Evolutionary conservation across 2,329 filamentous ascomycete species (phyloP).

Genomic region (Zasmidium angulare): DNA sequence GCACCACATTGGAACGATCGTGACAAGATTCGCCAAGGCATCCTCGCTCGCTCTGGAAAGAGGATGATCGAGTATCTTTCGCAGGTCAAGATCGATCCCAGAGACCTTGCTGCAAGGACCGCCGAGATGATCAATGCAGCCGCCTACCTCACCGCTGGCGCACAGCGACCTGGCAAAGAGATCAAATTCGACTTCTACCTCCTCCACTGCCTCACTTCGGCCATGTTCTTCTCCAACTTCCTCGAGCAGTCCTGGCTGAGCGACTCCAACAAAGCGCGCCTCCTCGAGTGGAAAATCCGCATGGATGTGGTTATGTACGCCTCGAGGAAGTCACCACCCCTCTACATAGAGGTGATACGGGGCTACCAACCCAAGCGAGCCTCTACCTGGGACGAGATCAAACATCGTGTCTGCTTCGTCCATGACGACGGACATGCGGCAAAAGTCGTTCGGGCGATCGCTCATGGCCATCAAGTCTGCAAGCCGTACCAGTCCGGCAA

Average conservation of each 20-base stretch:
- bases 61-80: slow-evolving; percentile 63
- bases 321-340: slow-evolving; percentile 62
- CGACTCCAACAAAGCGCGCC: slow-evolving; percentile 59
- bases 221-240: slow-evolving; percentile 71
- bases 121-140: slow-evolving; percentile 70
- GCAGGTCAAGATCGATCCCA: slow-evolving; percentile 51
- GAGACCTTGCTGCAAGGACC: slow-evolving; percentile 57
- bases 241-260: slow-evolving; percentile 62
- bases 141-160: slow-evolving; percentile 58
- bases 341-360: slow-evolving; percentile 60
- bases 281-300: slow-evolving; percentile 81
- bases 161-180: slow-evolving; percentile 63
- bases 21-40: slow-evolving; percentile 68
- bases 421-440: slow-evolving; percentile 78
- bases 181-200: slow-evolving; percentile 80
- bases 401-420: slow-evolving; percentile 46
- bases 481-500: slow-evolving; percentile 47
- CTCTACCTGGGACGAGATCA: slow-evolving; percentile 45
- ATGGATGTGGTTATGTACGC: slow-evolving; percentile 73
- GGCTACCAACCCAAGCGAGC: slow-evolving; percentile 57
- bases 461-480: slow-evolving; percentile 59
- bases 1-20: slow-evolving; percentile 55
- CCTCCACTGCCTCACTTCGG: slow-evolving; percentile 69
- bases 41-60: slow-evolving; percentile 61
- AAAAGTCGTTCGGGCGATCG: slow-evolving; percentile 73